phyloP scores from a whole-genome alignment of 768 basidiomycete genomes.

The Russula foetens region DNA sequence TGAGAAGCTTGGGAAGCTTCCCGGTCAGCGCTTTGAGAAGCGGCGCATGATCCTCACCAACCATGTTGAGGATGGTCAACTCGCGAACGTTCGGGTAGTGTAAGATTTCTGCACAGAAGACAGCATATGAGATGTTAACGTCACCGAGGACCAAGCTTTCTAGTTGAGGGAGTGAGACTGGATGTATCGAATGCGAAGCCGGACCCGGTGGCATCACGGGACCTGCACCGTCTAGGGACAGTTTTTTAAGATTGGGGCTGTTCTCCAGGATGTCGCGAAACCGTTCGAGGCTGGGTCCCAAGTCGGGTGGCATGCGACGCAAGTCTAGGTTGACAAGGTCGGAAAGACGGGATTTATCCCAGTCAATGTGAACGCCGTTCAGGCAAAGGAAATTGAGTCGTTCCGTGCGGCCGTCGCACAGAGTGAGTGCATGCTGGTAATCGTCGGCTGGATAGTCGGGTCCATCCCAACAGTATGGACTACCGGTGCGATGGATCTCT shows the following conservation, averaged over 20 bases:
- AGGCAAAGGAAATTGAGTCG: constrained; percentile 44
- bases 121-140: constrained; percentile 40
- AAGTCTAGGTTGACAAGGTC: constrained; percentile 62
- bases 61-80: constrained; percentile 48
- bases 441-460: constrained; percentile 32
- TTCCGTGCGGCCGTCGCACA: constrained; percentile 42
- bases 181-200: constrained; percentile 22
- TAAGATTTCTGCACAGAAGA: constrained; percentile 41
- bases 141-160: constrained; percentile 50
- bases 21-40: constrained; percentile 40
- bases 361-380: constrained; percentile 56
- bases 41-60: constrained; percentile 41
- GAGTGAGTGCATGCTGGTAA: constrained; percentile 32
- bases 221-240: constrained; percentile 57
- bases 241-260: constrained; percentile 37
- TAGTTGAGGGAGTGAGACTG: constrained; percentile 43
- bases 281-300: constrained; percentile 39
- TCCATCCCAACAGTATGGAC: constrained; percentile 39
- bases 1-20: constrained; percentile 42
- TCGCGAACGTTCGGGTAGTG: constrained; percentile 49
- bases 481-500: constrained; percentile 54
- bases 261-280: constrained; percentile 46
- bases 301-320: constrained; percentile 47
- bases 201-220: constrained; percentile 31
- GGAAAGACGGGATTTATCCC: constrained; percentile 37